phyloP scores from a whole-genome alignment of 176 grass and related monocot genomes.

The Phyllostachys edulis region DNA sequence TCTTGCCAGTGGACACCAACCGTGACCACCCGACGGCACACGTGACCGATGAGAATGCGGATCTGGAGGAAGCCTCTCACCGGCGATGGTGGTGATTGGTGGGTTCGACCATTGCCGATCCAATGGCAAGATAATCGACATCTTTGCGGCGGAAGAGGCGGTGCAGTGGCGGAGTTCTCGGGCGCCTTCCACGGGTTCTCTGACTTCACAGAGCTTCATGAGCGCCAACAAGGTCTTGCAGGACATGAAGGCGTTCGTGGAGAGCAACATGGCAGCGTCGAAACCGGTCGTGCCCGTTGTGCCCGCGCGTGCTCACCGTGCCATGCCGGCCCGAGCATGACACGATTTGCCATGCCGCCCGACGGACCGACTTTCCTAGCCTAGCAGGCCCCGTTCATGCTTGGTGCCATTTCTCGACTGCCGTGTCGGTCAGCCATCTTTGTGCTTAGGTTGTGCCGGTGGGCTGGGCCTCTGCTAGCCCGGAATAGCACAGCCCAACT shows the following conservation, averaged over 20 bases:
- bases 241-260: not conserved
- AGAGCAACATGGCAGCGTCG: too few species aligned
- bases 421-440: too few species aligned
- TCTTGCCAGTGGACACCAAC: conserved; percentile 22
- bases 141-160: not conserved
- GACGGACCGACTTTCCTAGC: too few species aligned
- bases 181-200: conserved; percentile 31
- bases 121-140: conserved; percentile 44
- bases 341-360: too few species aligned
- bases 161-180: conserved; percentile 37
- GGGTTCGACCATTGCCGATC: conserved; percentile 37
- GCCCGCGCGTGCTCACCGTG: too few species aligned
- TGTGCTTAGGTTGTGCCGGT: too few species aligned
- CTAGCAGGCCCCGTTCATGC: too few species aligned
- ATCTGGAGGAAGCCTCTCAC: conserved; percentile 26
- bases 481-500: too few species aligned
- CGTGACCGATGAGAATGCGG: not conserved
- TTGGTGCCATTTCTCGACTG: too few species aligned
- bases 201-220: conserved; percentile 21
- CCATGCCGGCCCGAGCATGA: too few species aligned
- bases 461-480: too few species aligned
- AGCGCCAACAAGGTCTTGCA: not conserved
- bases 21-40: conserved; percentile 30
- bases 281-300: too few species aligned
- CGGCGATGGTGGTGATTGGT: conserved; percentile 26